phyloP scores from a whole-genome alignment of 2,329 filamentous ascomycete species.

The Cladosporium sp. region DNA sequence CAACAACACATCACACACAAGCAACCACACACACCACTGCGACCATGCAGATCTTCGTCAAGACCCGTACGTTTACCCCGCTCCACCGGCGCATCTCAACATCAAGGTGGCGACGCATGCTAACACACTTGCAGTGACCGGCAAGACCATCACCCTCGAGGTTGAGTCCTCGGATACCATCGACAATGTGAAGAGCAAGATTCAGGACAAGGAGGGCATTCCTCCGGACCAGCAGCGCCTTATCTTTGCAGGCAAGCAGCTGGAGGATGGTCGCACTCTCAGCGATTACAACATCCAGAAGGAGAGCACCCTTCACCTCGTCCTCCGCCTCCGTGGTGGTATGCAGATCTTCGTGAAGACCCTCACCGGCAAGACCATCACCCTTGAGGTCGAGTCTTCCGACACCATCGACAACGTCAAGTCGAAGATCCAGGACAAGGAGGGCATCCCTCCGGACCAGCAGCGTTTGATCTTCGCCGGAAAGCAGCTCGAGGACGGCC shows the following conservation, averaged over 20 bases:
- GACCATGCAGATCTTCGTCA: slow-evolving; percentile 94
- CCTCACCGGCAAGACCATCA: slow-evolving; percentile 99
- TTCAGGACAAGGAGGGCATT: slow-evolving; percentile 97
- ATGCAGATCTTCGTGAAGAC: slow-evolving; percentile 88
- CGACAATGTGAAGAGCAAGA: slow-evolving; percentile 96
- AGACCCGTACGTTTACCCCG: slow-evolving; percentile 72
- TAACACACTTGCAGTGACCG: slow-evolving; percentile 56
- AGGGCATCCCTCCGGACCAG: slow-evolving; percentile 90
- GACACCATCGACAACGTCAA: slow-evolving; percentile 96
- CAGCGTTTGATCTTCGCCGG: slow-evolving; percentile 72
- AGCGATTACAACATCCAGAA: slow-evolving; percentile 96
- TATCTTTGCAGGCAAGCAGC: slow-evolving; percentile 95
- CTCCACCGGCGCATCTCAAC: slow-evolving; percentile 25
- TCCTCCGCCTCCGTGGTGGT: slow-evolving; percentile 94
- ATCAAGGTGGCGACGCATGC: slow-evolving; percentile 32
- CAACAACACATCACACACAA: slow-evolving; percentile 10
- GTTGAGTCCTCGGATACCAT: slow-evolving; percentile 80
- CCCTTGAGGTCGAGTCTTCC: slow-evolving; percentile 89
- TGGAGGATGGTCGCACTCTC: slow-evolving; percentile 88
- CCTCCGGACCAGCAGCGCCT: slow-evolving; percentile 94
- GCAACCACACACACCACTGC: slow-evolving; percentile 27
- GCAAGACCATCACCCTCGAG: slow-evolving; percentile 69
- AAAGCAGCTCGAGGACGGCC: slow-evolving; percentile 67
- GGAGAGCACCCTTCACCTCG: slow-evolving; percentile 94
- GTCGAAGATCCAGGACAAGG: slow-evolving; percentile 78